Evolutionary conservation across 2,329 filamentous ascomycete species (phyloP).

Genomic region (Orbilia oligospora): DNA sequence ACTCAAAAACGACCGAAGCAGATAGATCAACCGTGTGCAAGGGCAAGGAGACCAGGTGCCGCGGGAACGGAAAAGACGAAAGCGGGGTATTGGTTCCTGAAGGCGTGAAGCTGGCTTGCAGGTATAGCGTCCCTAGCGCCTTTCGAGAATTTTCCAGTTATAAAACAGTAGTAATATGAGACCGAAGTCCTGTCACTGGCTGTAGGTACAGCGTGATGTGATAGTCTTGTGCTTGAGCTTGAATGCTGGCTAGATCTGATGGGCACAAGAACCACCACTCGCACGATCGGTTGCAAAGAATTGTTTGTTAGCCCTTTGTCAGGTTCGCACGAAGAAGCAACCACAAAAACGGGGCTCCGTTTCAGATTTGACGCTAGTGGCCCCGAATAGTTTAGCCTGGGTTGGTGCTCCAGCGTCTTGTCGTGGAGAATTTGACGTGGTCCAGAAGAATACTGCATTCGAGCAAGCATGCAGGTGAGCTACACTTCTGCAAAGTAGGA

Average conservation of each 20-base stretch:
- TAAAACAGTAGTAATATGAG: slow-evolving; percentile 45
- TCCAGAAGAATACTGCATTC: slow-evolving; percentile 55
- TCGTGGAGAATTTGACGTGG: slow-evolving; percentile 56
- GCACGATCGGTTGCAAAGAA: slow-evolving; percentile 39
- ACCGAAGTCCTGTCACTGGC: slow-evolving; percentile 19
- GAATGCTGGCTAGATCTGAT: slow-evolving; percentile 32
- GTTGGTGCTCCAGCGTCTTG: slow-evolving; percentile 35
- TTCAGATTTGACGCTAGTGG: slow-evolving; percentile 59
- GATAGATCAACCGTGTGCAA: slow-evolving; percentile 53
- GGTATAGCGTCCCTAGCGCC: slow-evolving; percentile 55
- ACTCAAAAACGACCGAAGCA: slow-evolving; percentile 43
- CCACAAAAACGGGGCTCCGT: slow-evolving; percentile 50
- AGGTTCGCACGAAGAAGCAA: slow-evolving; percentile 43
- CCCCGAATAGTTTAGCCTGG: slow-evolving; percentile 48
- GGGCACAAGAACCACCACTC: slow-evolving; percentile 38
- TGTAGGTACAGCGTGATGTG: slow-evolving; percentile 55
- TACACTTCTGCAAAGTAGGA: slow-evolving; percentile 46
- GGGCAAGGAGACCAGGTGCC: slow-evolving; percentile 58
- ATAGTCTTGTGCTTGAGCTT: slow-evolving; percentile 35
- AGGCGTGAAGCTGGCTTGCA: slow-evolving; percentile 59
- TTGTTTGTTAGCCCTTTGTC: slow-evolving; percentile 20
- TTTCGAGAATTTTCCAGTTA: slow-evolving; percentile 61
- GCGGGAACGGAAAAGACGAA: slow-evolving; percentile 61
- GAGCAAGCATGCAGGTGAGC: slow-evolving; percentile 39
- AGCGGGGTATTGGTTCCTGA: slow-evolving; percentile 61